These are phyloP conservation scores for Colletotrichum sublineola DNA, from an alignment of 2,329 filamentous ascomycete species.

Conservation along the genomic window DNA sequence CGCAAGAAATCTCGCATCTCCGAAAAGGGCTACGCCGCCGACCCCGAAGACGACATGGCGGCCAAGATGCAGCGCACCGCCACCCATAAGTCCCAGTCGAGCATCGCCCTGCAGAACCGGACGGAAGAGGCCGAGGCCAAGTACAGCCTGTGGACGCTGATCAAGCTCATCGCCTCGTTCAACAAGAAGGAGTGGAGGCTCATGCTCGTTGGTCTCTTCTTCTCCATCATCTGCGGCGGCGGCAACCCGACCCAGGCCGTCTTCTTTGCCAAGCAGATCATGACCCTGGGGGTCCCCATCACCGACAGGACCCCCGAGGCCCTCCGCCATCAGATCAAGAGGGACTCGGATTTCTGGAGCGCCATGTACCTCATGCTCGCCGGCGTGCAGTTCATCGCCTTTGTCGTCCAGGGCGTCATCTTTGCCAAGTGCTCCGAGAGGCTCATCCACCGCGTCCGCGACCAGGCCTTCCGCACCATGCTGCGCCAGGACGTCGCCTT, in stretches of 20 bases:
- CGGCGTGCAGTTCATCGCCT: slow-evolving; percentile 78
- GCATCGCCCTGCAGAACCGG: slow-evolving; percentile 73
- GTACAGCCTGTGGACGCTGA: slow-evolving; percentile 80
- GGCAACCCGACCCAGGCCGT: slow-evolving; percentile 83
- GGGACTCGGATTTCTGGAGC: slow-evolving; percentile 86
- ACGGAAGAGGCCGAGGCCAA: slow-evolving; percentile 65
- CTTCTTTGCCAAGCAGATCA: slow-evolving; percentile 91
- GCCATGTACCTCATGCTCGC: slow-evolving; percentile 91
- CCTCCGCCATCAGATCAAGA: slow-evolving; percentile 67
- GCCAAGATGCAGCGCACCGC: slow-evolving; percentile 68
- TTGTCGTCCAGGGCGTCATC: slow-evolving; percentile 75
- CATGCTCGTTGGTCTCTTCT: slow-evolving; percentile 81
- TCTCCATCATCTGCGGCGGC: slow-evolving; percentile 81
- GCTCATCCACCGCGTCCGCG: slow-evolving; percentile 85
- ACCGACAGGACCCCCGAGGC: slow-evolving; percentile 54
- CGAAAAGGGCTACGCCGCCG: slow-evolving; percentile 59
- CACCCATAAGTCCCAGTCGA: slow-evolving; percentile 75
- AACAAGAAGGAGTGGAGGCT: slow-evolving; percentile 79
- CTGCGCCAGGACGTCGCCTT: slow-evolving; percentile 93
- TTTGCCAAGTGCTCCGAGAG: slow-evolving; percentile 91
- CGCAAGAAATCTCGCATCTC: slow-evolving; percentile 60
- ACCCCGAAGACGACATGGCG: slow-evolving; percentile 73
- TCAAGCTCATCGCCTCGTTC: slow-evolving; percentile 84
- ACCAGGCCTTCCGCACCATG: slow-evolving; percentile 86
- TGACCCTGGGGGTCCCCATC: slow-evolving; percentile 70